Evolutionary conservation across 768 basidiomycete species (phyloP).

Genomic region (Mycena capillaripes): DNA sequence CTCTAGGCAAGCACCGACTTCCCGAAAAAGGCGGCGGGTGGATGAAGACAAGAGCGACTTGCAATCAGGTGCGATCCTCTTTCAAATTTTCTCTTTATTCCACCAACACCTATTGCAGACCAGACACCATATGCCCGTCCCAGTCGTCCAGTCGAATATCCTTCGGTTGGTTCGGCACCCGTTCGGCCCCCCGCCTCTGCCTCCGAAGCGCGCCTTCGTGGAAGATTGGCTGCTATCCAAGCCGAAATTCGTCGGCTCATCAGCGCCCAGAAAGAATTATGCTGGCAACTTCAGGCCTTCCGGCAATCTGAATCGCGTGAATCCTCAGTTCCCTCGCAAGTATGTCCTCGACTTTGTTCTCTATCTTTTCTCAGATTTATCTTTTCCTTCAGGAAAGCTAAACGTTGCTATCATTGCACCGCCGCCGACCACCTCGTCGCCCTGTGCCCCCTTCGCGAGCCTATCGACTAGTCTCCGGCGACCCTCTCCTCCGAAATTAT

Average conservation of each 20-base stretch:
- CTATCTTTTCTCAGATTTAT: background rate
- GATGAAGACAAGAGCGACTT: no score
- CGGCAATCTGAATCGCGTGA: background rate
- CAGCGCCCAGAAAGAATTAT: background rate
- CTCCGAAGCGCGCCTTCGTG: background rate
- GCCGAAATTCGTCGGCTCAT: background rate
- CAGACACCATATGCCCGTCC: no score
- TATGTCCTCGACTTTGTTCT: background rate
- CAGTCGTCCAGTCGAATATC: no score
- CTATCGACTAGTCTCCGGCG: background rate
- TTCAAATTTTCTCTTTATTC: no score
- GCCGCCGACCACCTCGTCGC: background rate
- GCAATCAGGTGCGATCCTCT: no score
- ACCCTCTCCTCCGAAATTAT: background rate
- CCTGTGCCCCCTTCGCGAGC: background rate
- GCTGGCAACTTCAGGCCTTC: slow-evolving; percentile 2
- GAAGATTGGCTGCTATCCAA: background rate
- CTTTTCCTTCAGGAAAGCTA: background rate
- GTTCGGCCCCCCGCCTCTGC: background rate
- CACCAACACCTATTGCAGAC: no score
- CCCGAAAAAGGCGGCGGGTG: background rate
- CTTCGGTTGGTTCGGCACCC: background rate
- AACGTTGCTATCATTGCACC: background rate
- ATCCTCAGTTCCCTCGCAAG: background rate
- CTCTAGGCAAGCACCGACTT: background rate